Conservation (phyloP, 345 rosid species). For the Pugionium dolabratum region DNA sequence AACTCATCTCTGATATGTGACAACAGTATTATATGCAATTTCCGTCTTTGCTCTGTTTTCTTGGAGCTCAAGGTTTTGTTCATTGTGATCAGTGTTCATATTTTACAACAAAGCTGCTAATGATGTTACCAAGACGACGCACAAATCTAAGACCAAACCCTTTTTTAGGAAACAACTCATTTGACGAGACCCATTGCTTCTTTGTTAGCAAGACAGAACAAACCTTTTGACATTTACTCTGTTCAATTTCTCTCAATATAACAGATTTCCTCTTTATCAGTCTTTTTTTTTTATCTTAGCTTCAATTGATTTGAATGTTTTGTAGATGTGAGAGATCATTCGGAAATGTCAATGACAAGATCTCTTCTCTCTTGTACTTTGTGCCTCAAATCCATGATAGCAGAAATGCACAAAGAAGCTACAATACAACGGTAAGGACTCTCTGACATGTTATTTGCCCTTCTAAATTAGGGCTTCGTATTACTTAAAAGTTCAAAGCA, state of each 20-base stretch:
- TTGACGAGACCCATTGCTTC: no score
- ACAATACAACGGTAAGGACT: slow-evolving; percentile 26
- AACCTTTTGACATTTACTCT: slow-evolving; percentile 44
- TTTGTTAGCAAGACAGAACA: slow-evolving; percentile 56
- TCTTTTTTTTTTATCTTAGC: not conserved
- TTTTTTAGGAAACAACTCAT: not conserved
- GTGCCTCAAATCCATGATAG: slow-evolving; percentile 48
- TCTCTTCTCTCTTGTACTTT: slow-evolving; percentile 42
- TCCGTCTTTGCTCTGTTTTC: no score
- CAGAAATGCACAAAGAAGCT: slow-evolving; percentile 51
- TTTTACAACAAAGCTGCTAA: no score
- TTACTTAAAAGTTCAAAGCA: not conserved
- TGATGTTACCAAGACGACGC: no score
- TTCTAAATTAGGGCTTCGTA: not conserved
- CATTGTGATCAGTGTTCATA: no score
- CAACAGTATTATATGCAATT: no score
- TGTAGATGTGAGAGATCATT: slow-evolving; percentile 49
- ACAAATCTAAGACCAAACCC: no score
- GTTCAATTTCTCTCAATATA: slow-evolving; percentile 35
- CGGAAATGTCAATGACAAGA: slow-evolving; percentile 42
- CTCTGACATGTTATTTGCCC: not conserved
- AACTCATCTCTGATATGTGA: no score
- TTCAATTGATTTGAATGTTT: slow-evolving; percentile 10
- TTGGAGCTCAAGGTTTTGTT: no score
- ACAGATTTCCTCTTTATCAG: not conserved